These are phyloP conservation scores for Nowakowskiella sp. DNA, from an alignment of 192 early-diverging fungal species.

Conservation along the genomic window DNA sequence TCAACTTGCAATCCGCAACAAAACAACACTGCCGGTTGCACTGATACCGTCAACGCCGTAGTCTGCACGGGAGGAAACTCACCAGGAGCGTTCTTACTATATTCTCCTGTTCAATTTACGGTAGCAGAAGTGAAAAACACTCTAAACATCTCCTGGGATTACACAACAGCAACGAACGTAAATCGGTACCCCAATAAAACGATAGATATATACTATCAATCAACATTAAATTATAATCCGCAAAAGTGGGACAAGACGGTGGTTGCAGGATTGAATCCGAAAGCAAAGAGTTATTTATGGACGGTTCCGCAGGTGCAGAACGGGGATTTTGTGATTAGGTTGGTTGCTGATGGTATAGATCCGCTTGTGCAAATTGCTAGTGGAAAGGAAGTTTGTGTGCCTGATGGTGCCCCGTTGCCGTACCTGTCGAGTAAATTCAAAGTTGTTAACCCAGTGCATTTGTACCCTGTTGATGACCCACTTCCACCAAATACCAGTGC, in stretches of 20 bases:
- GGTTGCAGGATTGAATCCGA: neutral
- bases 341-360: conserved; percentile 21
- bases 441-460: too few species aligned
- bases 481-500: too few species aligned
- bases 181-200: conserved; percentile 8
- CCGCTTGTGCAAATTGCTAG: too few species aligned
- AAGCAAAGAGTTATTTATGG: conserved; percentile 10
- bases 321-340: conserved; percentile 11
- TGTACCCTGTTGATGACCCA: too few species aligned
- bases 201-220: conserved; percentile 18
- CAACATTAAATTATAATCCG: too few species aligned
- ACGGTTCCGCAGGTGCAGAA: conserved; percentile 13
- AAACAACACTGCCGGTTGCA: too few species aligned
- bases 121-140: conserved; percentile 10
- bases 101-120: neutral
- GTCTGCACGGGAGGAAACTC: too few species aligned
- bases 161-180: conserved; percentile 13
- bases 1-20: too few species aligned
- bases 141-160: conserved; percentile 24
- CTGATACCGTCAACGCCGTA: too few species aligned
- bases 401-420: too few species aligned
- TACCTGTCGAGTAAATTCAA: too few species aligned
- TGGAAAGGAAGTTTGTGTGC: too few species aligned
- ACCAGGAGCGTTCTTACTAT: conserved; percentile 15
- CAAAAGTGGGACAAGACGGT: conserved; percentile 11